phyloP scores from a whole-genome alignment of 2,329 filamentous ascomycete species.

The Stemphylium beticola region DNA sequence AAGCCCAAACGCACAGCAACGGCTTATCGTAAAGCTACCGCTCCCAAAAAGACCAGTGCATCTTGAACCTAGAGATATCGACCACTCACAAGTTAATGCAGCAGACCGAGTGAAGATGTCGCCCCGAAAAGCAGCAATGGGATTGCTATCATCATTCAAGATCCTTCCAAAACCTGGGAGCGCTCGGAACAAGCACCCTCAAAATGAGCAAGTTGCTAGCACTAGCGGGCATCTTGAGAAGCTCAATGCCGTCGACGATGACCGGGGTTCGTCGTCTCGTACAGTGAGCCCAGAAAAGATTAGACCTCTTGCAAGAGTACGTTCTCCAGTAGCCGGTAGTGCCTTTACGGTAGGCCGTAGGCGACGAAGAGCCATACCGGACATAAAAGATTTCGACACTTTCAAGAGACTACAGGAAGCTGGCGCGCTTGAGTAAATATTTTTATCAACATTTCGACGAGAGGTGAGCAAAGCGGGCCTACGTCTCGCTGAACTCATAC shows the following conservation, averaged over 20 bases:
- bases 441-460: not conserved
- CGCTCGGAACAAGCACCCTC: not conserved
- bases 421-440: not conserved
- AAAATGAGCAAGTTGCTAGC: not conserved
- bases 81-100: not conserved
- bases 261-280: not conserved
- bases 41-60: not conserved
- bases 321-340: not conserved
- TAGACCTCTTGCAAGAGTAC: not conserved
- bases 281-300: not conserved
- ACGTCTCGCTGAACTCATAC: conserved; percentile 71
- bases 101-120: conserved; percentile 7
- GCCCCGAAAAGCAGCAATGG: conserved; percentile 3
- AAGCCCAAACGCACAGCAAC: not conserved
- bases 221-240: not conserved
- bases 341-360: too few species aligned
- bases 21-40: conserved; percentile 4
- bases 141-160: not conserved
- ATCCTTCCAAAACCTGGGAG: not conserved
- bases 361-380: not conserved
- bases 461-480: conserved; percentile 10
- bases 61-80: not conserved
- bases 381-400: conserved; percentile 2
- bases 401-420: not conserved
- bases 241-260: too few species aligned